Percentiles rank a stretch among this genome's conserved stretches.
These are phyloP conservation scores for Lactifluus echinatus DNA, from an alignment of 768 basidiomycete species.

Conservation along the genomic window DNA sequence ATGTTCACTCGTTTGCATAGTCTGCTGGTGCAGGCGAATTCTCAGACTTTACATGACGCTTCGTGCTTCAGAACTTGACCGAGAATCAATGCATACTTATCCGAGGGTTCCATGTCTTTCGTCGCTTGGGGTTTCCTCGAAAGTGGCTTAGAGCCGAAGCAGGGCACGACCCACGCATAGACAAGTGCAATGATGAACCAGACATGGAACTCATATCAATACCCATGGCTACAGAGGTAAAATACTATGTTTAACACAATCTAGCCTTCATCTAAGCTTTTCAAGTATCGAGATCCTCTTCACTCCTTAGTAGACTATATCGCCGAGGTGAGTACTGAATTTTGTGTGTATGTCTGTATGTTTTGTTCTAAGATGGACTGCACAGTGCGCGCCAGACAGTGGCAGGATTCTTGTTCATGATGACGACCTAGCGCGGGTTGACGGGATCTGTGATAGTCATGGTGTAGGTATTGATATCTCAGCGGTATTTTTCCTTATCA, in stretches of 20 bases:
- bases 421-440: background rate
- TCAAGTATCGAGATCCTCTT: background rate
- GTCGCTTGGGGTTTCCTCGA: background rate
- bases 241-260: background rate
- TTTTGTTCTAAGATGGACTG: background rate
- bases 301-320: background rate
- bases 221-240: background rate
- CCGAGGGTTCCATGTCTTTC: background rate
- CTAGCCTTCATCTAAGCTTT: background rate
- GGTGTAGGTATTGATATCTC: background rate
- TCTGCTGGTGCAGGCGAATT: background rate
- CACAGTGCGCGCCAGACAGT: background rate
- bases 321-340: background rate
- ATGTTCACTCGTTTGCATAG: background rate
- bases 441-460: background rate
- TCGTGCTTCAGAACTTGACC: background rate
- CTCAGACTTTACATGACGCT: too few species aligned
- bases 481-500: background rate
- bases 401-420: conserved; percentile 1
- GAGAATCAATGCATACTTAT: background rate
- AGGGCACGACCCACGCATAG: too few species aligned
- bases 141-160: background rate
- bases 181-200: background rate
- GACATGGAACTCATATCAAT: background rate
- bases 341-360: too few species aligned